Conservation (phyloP, 2,329 filamentous ascomycete genomes). For the Tolypocladium cylindrosporum region DNA sequence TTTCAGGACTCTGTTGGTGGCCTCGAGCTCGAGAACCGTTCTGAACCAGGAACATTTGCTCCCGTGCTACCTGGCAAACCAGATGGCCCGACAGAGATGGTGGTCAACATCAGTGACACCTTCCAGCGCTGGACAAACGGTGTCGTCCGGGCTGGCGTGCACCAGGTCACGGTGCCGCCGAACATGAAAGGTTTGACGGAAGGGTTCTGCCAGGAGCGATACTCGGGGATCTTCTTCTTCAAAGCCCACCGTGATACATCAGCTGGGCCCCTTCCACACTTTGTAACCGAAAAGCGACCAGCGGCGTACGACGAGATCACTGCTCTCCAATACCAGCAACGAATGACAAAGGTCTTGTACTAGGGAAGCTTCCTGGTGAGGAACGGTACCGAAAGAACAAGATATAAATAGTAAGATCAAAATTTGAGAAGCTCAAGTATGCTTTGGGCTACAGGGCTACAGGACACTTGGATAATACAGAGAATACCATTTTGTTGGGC, state of each 20-base stretch:
- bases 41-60: constrained; percentile 7
- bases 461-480: no score
- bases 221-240: constrained; percentile 1
- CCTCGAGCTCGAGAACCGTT: constrained; percentile 33
- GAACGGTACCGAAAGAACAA: no score
- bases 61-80: constrained; percentile 15
- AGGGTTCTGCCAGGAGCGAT: not conserved
- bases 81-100: constrained; percentile 10
- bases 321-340: not conserved
- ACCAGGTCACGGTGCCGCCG: not conserved
- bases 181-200: not conserved
- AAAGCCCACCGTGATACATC: not conserved
- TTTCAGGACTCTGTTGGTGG: constrained; percentile 31
- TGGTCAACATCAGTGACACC: constrained; percentile 23
- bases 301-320: not conserved
- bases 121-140: constrained; percentile 22
- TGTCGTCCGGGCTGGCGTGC: not conserved
- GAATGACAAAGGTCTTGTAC: not conserved
- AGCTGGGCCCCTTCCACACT: not conserved
- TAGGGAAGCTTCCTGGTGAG: not conserved
- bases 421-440: no score
- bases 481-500: no score
- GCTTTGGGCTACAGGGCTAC: no score
- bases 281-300: not conserved
- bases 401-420: no score